Conservation (phyloP, 2,329 filamentous ascomycete genomes). For the Chrysoporthe puriensis region DNA sequence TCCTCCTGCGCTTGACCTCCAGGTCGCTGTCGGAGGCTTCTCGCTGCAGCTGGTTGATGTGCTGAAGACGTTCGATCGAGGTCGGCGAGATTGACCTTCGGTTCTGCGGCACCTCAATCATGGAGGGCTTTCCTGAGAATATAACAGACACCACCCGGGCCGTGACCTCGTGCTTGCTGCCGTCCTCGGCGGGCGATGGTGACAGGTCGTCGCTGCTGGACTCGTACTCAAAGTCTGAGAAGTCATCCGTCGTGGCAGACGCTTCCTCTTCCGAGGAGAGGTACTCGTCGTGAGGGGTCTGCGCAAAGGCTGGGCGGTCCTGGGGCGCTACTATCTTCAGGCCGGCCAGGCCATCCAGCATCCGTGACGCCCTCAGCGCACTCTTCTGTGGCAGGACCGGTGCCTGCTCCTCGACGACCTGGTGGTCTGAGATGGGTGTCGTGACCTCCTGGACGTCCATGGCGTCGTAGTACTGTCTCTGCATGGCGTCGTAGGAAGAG, state of each 20-base stretch:
- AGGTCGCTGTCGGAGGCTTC: slow-evolving; percentile 26
- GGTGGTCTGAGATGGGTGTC: slow-evolving; percentile 26
- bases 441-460: slow-evolving; percentile 29
- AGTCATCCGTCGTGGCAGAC: slow-evolving; percentile 64
- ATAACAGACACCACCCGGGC: slow-evolving; percentile 63
- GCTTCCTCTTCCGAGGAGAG: slow-evolving; percentile 69
- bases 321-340: slow-evolving; percentile 39
- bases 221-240: slow-evolving; percentile 57
- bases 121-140: slow-evolving; percentile 61
- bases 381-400: slow-evolving; percentile 57
- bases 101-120: slow-evolving; percentile 53
- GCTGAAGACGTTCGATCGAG: slow-evolving; percentile 39
- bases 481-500: slow-evolving; percentile 31
- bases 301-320: slow-evolving; percentile 41
- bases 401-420: slow-evolving; percentile 33
- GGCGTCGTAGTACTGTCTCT: slow-evolving; percentile 31
- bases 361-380: slow-evolving; percentile 51
- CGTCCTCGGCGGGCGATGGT: slow-evolving; percentile 32
- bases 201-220: slow-evolving; percentile 31
- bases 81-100: slow-evolving; percentile 50
- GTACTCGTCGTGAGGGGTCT: slow-evolving; percentile 61
- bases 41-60: slow-evolving; percentile 15
- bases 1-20: slow-evolving; percentile 35
- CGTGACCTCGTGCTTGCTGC: slow-evolving; percentile 56
- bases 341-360: slow-evolving; percentile 43